Percentiles rank a stretch among this genome's conserved stretches.
Conservation (phyloP, 73 alveolate genomes). For the Paramecium caudatum region DNA sequence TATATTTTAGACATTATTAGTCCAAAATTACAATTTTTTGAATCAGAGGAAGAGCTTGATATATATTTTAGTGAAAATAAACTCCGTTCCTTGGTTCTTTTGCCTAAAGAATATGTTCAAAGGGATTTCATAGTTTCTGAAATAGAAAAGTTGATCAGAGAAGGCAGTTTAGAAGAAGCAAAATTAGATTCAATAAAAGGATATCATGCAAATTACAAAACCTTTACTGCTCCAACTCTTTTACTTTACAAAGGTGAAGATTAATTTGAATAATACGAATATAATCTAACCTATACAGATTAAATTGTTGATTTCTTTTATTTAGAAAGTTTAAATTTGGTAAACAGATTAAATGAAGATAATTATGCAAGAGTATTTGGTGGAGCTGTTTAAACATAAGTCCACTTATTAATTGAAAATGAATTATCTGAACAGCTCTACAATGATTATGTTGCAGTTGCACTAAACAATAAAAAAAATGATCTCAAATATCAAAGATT, state of each 20-base stretch:
- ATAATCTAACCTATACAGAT: conserved; percentile 48
- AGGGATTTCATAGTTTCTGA: neutral
- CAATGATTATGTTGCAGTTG: neutral
- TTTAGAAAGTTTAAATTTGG: conserved; percentile 12
- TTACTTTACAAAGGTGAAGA: neutral
- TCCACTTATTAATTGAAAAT: conserved; percentile 13
- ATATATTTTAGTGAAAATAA: neutral
- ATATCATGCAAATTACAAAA: neutral
- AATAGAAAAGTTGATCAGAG: neutral
- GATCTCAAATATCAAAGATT: conserved; percentile 48
- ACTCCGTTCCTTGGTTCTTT: neutral
- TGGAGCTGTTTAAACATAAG: conserved; percentile 39
- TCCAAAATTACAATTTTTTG: conserved; percentile 33
- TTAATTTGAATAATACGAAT: conserved; percentile 37
- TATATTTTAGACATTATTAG: neutral
- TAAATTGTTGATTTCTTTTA: conserved; percentile 49
- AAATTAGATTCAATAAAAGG: neutral
- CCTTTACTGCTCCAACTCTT: conserved; percentile 2
- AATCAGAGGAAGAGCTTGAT: conserved; percentile 36
- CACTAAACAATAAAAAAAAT: neutral
- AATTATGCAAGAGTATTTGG: conserved; percentile 65
- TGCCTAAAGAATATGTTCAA: neutral
- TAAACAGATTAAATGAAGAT: conserved; percentile 40
- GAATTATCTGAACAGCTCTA: neutral
- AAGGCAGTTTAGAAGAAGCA: conserved; percentile 48